phyloP scores from a whole-genome alignment of 768 basidiomycete species.

The Pleurotus platypus region DNA sequence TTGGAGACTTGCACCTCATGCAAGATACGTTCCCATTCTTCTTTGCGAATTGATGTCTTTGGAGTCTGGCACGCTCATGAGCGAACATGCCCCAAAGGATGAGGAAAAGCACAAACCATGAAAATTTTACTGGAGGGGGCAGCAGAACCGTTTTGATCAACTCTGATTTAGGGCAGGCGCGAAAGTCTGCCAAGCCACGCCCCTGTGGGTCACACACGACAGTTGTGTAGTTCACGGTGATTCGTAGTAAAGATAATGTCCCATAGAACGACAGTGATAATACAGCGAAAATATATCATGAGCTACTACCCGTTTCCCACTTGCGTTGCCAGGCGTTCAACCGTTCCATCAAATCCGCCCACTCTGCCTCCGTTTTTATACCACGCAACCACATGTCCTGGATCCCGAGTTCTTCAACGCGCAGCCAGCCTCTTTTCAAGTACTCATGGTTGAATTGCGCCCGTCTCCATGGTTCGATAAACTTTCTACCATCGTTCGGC shows the following conservation, averaged over 20 bases:
- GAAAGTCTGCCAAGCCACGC: too few species aligned
- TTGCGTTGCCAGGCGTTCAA: constrained; percentile 46
- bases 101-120: constrained; percentile 10
- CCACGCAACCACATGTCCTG: constrained; percentile 41
- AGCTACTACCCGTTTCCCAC: constrained; percentile 36
- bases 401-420: constrained; percentile 37
- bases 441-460: constrained; percentile 26
- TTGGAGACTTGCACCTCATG: constrained; percentile 83
- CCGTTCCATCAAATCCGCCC: constrained; percentile 44
- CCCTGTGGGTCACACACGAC: too few species aligned
- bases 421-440: constrained; percentile 40
- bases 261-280: neutral
- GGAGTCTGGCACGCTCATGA: constrained; percentile 29
- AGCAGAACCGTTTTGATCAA: neutral
- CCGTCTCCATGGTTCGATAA: constrained; percentile 49
- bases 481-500: constrained; percentile 38
- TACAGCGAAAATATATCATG: constrained; percentile 1
- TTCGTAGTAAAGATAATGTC: too few species aligned
- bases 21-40: constrained; percentile 85
- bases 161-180: constrained; percentile 4
- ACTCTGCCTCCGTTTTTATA: constrained; percentile 48
- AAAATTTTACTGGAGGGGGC: neutral
- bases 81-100: neutral
- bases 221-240: too few species aligned
- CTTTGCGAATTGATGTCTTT: constrained; percentile 62